Evolutionary conservation across 768 basidiomycete genomes (phyloP).

Genomic region (Auriscalpium orientale): DNA sequence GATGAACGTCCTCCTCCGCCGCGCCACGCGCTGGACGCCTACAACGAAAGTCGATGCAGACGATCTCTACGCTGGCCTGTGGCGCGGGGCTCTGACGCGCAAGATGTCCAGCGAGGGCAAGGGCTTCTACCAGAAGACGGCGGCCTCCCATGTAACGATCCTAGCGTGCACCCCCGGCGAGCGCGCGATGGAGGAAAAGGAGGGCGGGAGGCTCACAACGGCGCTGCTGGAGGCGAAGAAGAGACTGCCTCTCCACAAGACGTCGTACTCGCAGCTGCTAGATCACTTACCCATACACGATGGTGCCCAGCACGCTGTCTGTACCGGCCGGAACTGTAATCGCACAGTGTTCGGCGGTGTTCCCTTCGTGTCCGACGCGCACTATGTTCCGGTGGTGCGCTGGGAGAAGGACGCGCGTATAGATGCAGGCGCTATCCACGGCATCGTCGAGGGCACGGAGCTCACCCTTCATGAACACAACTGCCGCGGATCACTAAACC

Average conservation of each 20-base stretch:
- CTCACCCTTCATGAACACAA: conserved; percentile 59
- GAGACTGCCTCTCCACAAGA: conserved; percentile 42
- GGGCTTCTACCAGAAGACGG: conserved; percentile 37
- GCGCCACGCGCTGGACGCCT: conserved; percentile 49
- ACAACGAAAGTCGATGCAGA: conserved; percentile 39
- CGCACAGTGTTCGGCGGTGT: conserved; percentile 48
- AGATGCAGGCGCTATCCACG: conserved; percentile 53
- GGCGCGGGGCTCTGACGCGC: conserved; percentile 44
- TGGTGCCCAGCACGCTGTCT: conserved; percentile 41
- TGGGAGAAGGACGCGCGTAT: conserved; percentile 39
- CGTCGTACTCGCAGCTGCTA: conserved; percentile 42
- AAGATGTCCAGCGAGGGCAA: conserved; percentile 27
- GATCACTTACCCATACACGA: conserved; percentile 34
- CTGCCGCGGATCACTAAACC: conserved; percentile 49
- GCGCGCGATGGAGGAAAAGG: conserved; percentile 52
- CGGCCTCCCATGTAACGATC: conserved; percentile 43
- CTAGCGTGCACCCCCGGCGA: conserved; percentile 50
- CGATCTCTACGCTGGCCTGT: conserved; percentile 49
- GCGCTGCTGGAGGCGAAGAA: conserved; percentile 43
- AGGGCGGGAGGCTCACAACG: conserved; percentile 55
- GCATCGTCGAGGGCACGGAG: conserved; percentile 55
- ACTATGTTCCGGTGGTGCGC: conserved; percentile 34
- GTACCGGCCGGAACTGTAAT: conserved; percentile 40
- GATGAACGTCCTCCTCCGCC: conserved; percentile 35
- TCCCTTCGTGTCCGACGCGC: conserved; percentile 45